A percentile compares a stretch with the other conserved stretches of the same genome.
These are phyloP conservation scores for Ilex aquifolium DNA, from an alignment of 257 asterid genomes.

Conservation along the genomic window DNA sequence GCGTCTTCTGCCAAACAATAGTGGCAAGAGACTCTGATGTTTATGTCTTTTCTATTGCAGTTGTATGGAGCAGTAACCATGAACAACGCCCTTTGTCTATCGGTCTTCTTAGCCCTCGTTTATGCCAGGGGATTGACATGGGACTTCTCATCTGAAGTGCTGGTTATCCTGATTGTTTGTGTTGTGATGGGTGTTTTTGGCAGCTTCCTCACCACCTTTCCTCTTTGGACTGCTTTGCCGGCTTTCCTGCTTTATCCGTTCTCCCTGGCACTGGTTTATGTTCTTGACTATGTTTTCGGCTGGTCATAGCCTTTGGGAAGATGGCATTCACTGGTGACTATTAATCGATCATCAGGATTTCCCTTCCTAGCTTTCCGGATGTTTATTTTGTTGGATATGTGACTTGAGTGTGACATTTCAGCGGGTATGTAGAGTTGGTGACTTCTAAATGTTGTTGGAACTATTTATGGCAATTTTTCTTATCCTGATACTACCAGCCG, in stretches of 20 bases:
- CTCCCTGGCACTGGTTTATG: conserved; percentile 78
- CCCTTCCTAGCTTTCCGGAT: neutral
- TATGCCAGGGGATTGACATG: conserved; percentile 66
- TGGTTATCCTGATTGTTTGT: conserved; percentile 82
- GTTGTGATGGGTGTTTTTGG: conserved; percentile 71
- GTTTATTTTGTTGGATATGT: neutral
- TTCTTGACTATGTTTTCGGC: conserved; percentile 77
- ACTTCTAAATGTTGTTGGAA: too few relatives aligned
- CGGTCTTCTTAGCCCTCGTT: conserved; percentile 83
- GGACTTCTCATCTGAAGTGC: conserved; percentile 93
- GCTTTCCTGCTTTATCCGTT: conserved; percentile 74
- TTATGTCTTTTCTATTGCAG: conserved; percentile 26
- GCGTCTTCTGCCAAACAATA: too few relatives aligned
- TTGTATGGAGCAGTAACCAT: conserved; percentile 87
- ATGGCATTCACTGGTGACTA: neutral
- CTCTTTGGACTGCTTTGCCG: conserved; percentile 82
- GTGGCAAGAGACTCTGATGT: neutral
- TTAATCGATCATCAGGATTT: neutral
- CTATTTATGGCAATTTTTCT: too few relatives aligned
- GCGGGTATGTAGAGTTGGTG: too few relatives aligned
- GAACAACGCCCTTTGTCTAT: conserved; percentile 79
- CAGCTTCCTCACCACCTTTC: conserved; percentile 71
- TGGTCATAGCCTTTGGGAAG: conserved; percentile 48
- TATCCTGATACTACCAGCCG: too few relatives aligned
- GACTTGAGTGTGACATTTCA: neutral